Conservation (phyloP, 352 stramenopile genomes). For the Phytophthora meadii region DNA sequence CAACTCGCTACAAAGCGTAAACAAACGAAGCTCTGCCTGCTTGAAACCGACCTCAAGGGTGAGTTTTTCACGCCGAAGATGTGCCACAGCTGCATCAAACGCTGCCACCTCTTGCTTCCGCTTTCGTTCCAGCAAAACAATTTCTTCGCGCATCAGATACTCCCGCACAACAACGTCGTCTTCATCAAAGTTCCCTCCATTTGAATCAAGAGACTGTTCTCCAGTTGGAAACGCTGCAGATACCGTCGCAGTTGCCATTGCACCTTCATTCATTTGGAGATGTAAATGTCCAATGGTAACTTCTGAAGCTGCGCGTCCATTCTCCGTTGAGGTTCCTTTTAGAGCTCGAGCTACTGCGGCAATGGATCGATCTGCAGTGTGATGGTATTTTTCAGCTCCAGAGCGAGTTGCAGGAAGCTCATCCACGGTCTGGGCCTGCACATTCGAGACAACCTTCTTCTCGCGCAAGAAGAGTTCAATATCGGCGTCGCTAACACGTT, state of each 20-base stretch:
- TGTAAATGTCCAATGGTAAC: conserved; percentile 37
- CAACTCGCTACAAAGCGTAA: conserved; percentile 89
- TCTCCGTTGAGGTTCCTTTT: conserved; percentile 9
- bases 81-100: conserved; percentile 91
- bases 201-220: not conserved
- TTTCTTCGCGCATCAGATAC: conserved; percentile 76
- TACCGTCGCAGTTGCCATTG: not conserved
- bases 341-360: conserved; percentile 39
- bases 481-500: conserved; percentile 82
- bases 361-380: conserved; percentile 43
- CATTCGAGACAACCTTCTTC: conserved; percentile 56
- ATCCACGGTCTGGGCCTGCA: conserved; percentile 12
- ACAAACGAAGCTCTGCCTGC: conserved; percentile 86
- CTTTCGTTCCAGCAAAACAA: conserved; percentile 67
- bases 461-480: conserved; percentile 75
- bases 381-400: conserved; percentile 22
- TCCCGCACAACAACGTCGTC: conserved; percentile 57
- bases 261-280: conserved; percentile 26
- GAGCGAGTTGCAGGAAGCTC: conserved; percentile 4
- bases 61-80: conserved; percentile 89
- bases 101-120: conserved; percentile 66
- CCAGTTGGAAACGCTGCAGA: conserved; percentile 1
- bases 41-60: conserved; percentile 90
- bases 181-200: conserved; percentile 40
- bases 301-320: not conserved